These are phyloP conservation scores for Favolaschia claudopus DNA, from an alignment of 768 basidiomycete genomes.

Conservation along the genomic window DNA sequence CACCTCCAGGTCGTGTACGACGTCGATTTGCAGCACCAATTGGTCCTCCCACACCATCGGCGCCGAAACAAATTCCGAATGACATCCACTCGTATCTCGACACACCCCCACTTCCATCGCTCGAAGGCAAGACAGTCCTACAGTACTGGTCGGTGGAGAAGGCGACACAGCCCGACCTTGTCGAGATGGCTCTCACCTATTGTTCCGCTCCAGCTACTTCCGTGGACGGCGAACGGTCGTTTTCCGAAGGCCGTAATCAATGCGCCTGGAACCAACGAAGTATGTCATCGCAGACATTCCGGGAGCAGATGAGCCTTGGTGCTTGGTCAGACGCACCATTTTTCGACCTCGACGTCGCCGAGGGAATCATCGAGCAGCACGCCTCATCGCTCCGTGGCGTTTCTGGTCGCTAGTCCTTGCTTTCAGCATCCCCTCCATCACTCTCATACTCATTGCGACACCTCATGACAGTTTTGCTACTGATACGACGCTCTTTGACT, in stretches of 20 bases:
- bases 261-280: slow-evolving; percentile 17
- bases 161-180: neutral
- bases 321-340: slow-evolving; percentile 16
- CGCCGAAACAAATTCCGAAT: neutral
- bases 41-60: too few relatives aligned
- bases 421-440: too few relatives aligned
- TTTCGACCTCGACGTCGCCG: slow-evolving; percentile 12
- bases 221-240: slow-evolving; percentile 16
- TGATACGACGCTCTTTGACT: too few relatives aligned
- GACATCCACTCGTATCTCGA: slow-evolving; percentile 8
- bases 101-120: neutral
- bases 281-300: slow-evolving; percentile 24
- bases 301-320: slow-evolving; percentile 21
- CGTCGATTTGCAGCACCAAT: too few relatives aligned
- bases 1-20: too few relatives aligned
- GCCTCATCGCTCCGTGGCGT: neutral
- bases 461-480: too few relatives aligned
- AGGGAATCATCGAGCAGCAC: neutral
- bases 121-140: slow-evolving; percentile 6
- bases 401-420: too few relatives aligned
- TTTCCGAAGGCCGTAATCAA: slow-evolving; percentile 22
- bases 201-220: slow-evolving; percentile 17
- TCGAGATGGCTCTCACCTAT: slow-evolving; percentile 15
- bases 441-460: too few relatives aligned
- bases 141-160: slow-evolving; percentile 11